phyloP scores from a whole-genome alignment of 2,329 filamentous ascomycete genomes.

The Fusarium albidum region DNA sequence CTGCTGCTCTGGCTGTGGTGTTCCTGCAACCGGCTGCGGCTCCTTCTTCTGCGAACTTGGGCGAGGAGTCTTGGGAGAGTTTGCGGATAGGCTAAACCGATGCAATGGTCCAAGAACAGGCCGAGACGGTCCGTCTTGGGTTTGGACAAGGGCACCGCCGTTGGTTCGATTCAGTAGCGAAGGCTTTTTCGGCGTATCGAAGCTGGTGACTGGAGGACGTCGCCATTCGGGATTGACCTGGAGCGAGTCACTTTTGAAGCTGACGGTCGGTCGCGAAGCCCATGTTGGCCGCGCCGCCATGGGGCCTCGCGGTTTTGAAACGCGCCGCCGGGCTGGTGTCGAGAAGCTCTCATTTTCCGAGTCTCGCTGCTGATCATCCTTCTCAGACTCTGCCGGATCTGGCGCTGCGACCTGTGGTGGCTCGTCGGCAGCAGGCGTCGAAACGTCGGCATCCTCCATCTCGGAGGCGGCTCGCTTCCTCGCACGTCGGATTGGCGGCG shows the following conservation, averaged over 20 bases:
- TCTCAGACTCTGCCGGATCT: neutral
- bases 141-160: constrained; percentile 36
- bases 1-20: neutral
- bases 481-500: constrained; percentile 24
- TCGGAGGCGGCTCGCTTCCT: constrained; percentile 19
- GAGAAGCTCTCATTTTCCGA: constrained; percentile 5
- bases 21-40: neutral
- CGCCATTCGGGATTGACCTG: constrained; percentile 35
- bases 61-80: constrained; percentile 19
- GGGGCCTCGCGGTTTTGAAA: constrained; percentile 24
- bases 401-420: constrained; percentile 2
- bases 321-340: constrained; percentile 7
- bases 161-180: constrained; percentile 19
- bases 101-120: constrained; percentile 30
- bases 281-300: constrained; percentile 25
- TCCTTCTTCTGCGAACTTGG: constrained; percentile 17
- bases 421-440: neutral
- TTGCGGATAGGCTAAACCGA: constrained; percentile 15
- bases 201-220: constrained; percentile 33
- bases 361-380: neutral
- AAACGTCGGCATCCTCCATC: constrained; percentile 9
- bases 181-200: constrained; percentile 22
- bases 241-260: constrained; percentile 30
- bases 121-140: constrained; percentile 28
- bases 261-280: constrained; percentile 34